Conservation (phyloP, 768 basidiomycete species). For the Boletus sensibilis region DNA sequence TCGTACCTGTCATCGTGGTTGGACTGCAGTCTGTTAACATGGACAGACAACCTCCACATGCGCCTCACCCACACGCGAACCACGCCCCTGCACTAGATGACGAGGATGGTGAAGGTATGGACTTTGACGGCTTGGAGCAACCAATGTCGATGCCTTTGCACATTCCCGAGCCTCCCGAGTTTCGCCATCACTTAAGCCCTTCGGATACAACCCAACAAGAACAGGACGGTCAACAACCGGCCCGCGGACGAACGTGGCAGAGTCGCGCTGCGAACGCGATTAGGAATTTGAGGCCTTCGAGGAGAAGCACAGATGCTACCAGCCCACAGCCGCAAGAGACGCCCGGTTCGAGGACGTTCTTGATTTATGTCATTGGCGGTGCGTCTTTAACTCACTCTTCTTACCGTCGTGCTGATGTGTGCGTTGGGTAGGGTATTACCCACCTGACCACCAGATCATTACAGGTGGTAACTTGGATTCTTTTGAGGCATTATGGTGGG, state of each 20-base stretch:
- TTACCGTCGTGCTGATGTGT: slow-evolving; percentile 2
- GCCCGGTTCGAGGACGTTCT: slow-evolving; percentile 56
- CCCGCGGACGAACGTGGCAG: slow-evolving; percentile 50
- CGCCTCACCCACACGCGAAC: slow-evolving; percentile 14
- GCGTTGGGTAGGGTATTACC: slow-evolving; percentile 72
- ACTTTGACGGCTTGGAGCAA: slow-evolving; percentile 26
- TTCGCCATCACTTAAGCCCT: slow-evolving; percentile 15
- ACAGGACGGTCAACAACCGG: slow-evolving; percentile 16
- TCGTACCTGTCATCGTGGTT: slow-evolving; percentile 82
- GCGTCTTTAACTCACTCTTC: slow-evolving; percentile 16
- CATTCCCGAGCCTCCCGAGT: slow-evolving; percentile 27
- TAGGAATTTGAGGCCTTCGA: slow-evolving; percentile 49
- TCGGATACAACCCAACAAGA: slow-evolving; percentile 13
- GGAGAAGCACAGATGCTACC: slow-evolving; percentile 22
- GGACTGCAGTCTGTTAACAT: slow-evolving; percentile 73
- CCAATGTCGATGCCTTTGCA: slow-evolving; percentile 28
- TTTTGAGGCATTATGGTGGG: slow-evolving; percentile 75
- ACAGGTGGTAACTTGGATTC: slow-evolving; percentile 77
- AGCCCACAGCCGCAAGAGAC: slow-evolving; percentile 25
- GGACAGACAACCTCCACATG: slow-evolving; percentile 35
- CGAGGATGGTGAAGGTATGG: slow-evolving; percentile 29
- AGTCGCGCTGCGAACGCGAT: slow-evolving; percentile 63
- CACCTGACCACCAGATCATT: slow-evolving; percentile 84
- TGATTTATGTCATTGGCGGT: slow-evolving; percentile 91
- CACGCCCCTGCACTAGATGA: slow-evolving; percentile 16